Evolutionary conservation across 139 green algal genomes (phyloP).

Genomic region (Volvox africanus): DNA sequence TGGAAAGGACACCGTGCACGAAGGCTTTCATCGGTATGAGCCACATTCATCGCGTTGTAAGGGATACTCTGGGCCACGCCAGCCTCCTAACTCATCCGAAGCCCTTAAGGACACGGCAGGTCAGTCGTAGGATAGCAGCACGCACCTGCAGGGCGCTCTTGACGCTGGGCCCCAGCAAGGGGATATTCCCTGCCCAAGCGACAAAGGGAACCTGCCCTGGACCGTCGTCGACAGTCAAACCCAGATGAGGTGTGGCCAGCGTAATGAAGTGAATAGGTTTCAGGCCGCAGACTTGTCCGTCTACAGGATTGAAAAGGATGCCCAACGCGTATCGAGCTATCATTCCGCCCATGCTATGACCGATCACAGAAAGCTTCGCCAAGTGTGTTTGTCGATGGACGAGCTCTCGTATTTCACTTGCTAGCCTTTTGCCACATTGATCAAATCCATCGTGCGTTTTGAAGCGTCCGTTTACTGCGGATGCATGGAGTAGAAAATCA

Average conservation of each 20-base stretch:
- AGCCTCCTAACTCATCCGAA: too few relatives aligned
- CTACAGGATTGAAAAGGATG: slow-evolving; percentile 28
- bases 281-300: slow-evolving; percentile 48
- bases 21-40: too few relatives aligned
- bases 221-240: slow-evolving; percentile 36
- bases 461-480: slow-evolving; percentile 4
- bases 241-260: slow-evolving; percentile 62
- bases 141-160: slow-evolving; percentile 23
- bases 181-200: slow-evolving; percentile 24
- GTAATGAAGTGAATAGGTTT: slow-evolving; percentile 48
- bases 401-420: neutral
- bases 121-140: too few relatives aligned
- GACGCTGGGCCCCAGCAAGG: neutral
- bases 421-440: slow-evolving; percentile 5
- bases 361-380: neutral
- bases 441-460: slow-evolving; percentile 24
- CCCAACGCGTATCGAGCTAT: slow-evolving; percentile 56
- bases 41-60: too few relatives aligned
- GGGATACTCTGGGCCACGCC: too few relatives aligned
- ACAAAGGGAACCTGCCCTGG: slow-evolving; percentile 50
- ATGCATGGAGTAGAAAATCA: neutral
- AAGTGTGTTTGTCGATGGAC: neutral
- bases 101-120: too few relatives aligned
- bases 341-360: slow-evolving; percentile 58
- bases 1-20: too few relatives aligned